Conservation (phyloP, 495 filamentous ascomycete genomes). For the Penicillium steckii region DNA sequence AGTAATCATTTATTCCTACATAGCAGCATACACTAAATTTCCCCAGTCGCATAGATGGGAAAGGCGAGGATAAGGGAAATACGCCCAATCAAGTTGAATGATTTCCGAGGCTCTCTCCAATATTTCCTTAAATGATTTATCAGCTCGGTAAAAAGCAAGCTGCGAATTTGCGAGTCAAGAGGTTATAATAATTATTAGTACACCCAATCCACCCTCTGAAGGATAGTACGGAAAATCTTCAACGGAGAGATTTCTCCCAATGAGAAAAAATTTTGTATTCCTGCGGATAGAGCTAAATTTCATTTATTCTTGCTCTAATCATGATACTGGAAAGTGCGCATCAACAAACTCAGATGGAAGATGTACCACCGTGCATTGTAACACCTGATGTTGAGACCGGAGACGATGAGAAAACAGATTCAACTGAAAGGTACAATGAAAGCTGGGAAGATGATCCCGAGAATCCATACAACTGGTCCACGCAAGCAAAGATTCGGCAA, state of each 20-base stretch:
- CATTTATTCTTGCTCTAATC: not conserved
- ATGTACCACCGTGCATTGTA: not conserved
- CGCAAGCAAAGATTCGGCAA: slow-evolving; percentile 12
- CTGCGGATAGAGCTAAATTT: too few relatives aligned
- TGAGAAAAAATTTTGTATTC: too few relatives aligned
- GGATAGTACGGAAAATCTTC: too few relatives aligned
- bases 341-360: not conserved
- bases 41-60: not conserved
- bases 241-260: too few relatives aligned
- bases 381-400: not conserved
- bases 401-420: not conserved
- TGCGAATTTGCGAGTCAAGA: not conserved
- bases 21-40: not conserved
- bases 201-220: too few relatives aligned
- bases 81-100: not conserved
- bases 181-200: not conserved
- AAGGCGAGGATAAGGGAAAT: not conserved
- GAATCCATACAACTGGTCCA: slow-evolving; percentile 28
- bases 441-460: slow-evolving; percentile 23
- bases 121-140: not conserved
- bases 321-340: not conserved
- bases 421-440: not conserved
- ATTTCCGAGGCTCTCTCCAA: not conserved
- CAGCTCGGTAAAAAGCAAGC: not conserved
- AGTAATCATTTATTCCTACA: not conserved